Evolutionary conservation across 495 filamentous ascomycete genomes (phyloP), one percentile per base, ranked within the genome.

Genomic region (Xylaria acuta): DNA sequence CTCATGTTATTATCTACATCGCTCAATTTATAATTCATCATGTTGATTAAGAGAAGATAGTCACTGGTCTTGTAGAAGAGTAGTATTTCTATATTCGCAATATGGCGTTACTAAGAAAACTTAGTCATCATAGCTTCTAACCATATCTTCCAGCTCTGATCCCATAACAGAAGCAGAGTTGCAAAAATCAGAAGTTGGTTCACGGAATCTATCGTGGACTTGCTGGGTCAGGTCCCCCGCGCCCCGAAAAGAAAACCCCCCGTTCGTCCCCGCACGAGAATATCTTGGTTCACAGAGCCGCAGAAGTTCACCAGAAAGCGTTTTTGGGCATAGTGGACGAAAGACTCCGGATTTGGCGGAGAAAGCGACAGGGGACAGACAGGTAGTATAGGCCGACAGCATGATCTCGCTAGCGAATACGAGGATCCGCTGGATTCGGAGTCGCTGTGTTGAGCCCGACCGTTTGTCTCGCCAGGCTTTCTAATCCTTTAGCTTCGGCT

Each of bases 361-460:
- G 34, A 32, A 51, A 18, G 36, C 38, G 51, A 68, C 53, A 58
- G 36, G 51, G 40, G 51, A 60, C 54, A 36, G 16, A 59, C 20
- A 36, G 30, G 27, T n/a, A 47, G n/a, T 51, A n/a, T 41, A 54
- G 45, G 5, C 65, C 25, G 34, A 45, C 51, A 45, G 27, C 16
- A 32, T 58, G 36, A 25, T 58, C 25, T 68, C 11, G 53, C 38
- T 68, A 59, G 66, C 51, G 66, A 68, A 68, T 59, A 68, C 66
- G 66, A 59, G 53, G 51, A 59, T 59, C 20, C 3, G 51, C 40
- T 45, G 5, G 22, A 63, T 53, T 56, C 49, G 65, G 14, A 67
- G 5, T 41, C 43, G 32, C 65, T 41, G 18, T 30, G 47, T 54
- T 67, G 36, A 63, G 36, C 9, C 53, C 25, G 53, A 56, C 53